phyloP scores from a whole-genome alignment of 2,329 filamentous ascomycete species.

The Geosmithia flava region DNA sequence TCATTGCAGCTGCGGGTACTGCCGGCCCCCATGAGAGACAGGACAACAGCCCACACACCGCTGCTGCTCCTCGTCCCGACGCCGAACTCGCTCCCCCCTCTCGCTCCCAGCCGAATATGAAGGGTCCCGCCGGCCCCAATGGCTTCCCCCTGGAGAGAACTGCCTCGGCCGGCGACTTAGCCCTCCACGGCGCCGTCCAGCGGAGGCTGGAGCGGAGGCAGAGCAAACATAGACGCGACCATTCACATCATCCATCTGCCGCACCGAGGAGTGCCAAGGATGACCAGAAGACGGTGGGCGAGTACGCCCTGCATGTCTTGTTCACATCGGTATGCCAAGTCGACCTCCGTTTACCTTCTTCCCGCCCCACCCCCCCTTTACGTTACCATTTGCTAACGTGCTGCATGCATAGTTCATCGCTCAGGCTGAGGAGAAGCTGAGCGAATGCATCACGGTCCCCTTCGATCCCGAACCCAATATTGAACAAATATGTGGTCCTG shows the following conservation, averaged over 20 bases:
- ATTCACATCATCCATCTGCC: constrained; percentile 63
- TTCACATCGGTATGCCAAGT: constrained; percentile 65
- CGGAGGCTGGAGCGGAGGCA: constrained; percentile 49
- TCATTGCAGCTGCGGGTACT: constrained; percentile 58
- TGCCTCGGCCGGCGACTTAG: constrained; percentile 32
- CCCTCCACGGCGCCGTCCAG: constrained; percentile 29
- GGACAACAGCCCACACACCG: constrained; percentile 30
- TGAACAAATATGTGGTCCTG: constrained; percentile 81
- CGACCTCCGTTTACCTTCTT: too few species aligned
- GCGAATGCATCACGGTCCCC: constrained; percentile 69
- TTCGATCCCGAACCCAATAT: constrained; percentile 74
- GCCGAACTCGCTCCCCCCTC: constrained; percentile 23
- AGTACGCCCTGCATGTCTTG: constrained; percentile 92
- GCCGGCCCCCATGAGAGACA: constrained; percentile 32
- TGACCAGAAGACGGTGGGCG: constrained; percentile 86
- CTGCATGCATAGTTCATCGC: constrained; percentile 58
- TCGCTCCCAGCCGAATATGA: constrained; percentile 30
- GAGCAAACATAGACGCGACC: constrained; percentile 58
- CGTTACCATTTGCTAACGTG: not conserved
- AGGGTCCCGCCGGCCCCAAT: constrained; percentile 20
- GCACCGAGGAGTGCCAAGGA: constrained; percentile 59
- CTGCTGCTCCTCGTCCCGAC: constrained; percentile 27
- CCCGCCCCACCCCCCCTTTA: not conserved
- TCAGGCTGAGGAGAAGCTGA: constrained; percentile 93
- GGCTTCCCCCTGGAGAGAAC: constrained; percentile 27